Conservation (phyloP, 805 yeast species). For the Kodamaea neixiangensis region DNA sequence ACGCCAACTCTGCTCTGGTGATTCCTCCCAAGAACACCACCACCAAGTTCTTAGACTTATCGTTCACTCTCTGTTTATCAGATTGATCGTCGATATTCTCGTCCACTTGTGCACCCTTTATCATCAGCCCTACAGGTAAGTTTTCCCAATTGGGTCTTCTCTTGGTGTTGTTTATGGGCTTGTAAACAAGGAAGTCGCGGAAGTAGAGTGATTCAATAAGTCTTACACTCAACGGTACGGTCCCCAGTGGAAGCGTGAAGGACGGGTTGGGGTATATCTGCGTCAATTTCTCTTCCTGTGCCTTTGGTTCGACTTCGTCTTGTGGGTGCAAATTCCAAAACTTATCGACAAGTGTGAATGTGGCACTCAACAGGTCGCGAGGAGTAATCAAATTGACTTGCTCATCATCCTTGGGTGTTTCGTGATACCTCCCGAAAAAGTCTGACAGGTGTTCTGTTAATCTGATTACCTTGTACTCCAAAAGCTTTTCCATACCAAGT, state of each 20-base stretch:
- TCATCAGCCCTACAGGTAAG: slow-evolving; percentile 39
- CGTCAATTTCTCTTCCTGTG: background rate
- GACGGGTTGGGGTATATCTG: slow-evolving; percentile 49
- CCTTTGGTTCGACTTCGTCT: slow-evolving; percentile 20
- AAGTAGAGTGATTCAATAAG: slow-evolving; percentile 68
- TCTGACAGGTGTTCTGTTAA: slow-evolving; percentile 10
- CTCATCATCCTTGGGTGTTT: slow-evolving; percentile 14
- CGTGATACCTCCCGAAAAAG: slow-evolving; percentile 9
- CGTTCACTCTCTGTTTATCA: slow-evolving; percentile 8
- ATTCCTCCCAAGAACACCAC: slow-evolving; percentile 79
- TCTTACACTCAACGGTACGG: slow-evolving; percentile 72
- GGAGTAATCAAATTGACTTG: slow-evolving; percentile 23
- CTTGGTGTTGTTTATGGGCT: slow-evolving; percentile 37
- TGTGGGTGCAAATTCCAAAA: slow-evolving; percentile 54
- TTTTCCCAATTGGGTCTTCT: slow-evolving; percentile 49
- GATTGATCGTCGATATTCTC: slow-evolving; percentile 29
- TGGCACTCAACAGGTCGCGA: slow-evolving; percentile 28
- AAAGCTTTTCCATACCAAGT: slow-evolving; percentile 48
- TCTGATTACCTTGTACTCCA: slow-evolving; percentile 41
- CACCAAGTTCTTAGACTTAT: slow-evolving; percentile 32
- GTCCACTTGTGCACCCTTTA: slow-evolving; percentile 44
- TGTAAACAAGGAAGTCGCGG: slow-evolving; percentile 49
- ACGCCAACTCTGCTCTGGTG: slow-evolving; percentile 80
- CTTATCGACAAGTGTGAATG: slow-evolving; percentile 39
- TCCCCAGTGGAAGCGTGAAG: slow-evolving; percentile 75